Percentiles rank a stretch among this genome's conserved stretches.
These are phyloP conservation scores for Trifolium repens DNA, from an alignment of 306 rosid species.

Conservation along the genomic window DNA sequence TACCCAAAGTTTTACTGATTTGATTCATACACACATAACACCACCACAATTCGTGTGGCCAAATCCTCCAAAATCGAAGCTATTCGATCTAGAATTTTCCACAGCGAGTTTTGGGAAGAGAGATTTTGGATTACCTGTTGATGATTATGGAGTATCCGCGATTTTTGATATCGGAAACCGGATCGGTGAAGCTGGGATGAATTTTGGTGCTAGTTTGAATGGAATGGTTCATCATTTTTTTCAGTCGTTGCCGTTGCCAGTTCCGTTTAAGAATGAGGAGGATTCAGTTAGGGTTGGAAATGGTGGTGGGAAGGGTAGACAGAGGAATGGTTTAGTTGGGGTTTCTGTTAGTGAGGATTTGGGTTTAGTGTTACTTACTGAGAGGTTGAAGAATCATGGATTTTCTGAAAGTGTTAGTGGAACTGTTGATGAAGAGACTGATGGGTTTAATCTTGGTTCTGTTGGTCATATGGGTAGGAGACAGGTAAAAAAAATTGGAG, in stretches of 20 bases:
- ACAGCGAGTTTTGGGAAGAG: constrained; percentile 58
- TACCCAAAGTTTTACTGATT: constrained; percentile 85
- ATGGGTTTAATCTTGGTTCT: constrained; percentile 69
- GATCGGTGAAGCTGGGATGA: constrained; percentile 94
- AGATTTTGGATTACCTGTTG: constrained; percentile 60
- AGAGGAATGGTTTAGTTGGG: constrained; percentile 54
- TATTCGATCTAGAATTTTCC: constrained; percentile 75
- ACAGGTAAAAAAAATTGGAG: constrained; percentile 56
- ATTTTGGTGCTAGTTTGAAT: constrained; percentile 87
- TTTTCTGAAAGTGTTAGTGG: constrained; percentile 66
- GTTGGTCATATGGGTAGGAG: constrained; percentile 74
- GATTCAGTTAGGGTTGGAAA: constrained; percentile 45
- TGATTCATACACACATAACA: constrained; percentile 81
- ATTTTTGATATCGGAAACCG: constrained; percentile 80
- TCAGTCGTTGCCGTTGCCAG: constrained; percentile 74
- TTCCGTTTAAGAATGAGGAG: constrained; percentile 76
- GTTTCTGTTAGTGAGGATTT: constrained; percentile 58
- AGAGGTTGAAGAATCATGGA: constrained; percentile 63
- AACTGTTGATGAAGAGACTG: constrained; percentile 62
- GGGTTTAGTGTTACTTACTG: constrained; percentile 62
- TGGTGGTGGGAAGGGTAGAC: constrained; percentile 46
- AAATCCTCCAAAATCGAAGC: constrained; percentile 66
- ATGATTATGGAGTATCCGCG: constrained; percentile 69
- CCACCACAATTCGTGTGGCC: constrained; percentile 91
- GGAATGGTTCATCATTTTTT: constrained; percentile 93